A percentile compares a stretch with the other conserved stretches of the same genome.
Conservation (phyloP, 441 rosid genomes). For the Gossypium aridum region DNA sequence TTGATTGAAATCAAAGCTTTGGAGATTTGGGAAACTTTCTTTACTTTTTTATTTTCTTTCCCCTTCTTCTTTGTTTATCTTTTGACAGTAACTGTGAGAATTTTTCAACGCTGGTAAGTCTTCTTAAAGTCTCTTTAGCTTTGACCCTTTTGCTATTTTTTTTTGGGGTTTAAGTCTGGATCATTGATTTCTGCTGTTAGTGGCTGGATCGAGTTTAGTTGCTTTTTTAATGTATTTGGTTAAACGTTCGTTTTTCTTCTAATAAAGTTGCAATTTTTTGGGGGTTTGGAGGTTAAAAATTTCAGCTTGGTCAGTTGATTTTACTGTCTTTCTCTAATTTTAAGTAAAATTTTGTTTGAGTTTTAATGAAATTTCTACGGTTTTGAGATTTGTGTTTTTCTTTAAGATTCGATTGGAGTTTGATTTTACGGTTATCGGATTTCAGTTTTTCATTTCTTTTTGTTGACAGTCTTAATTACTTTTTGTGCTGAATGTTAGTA, state of each 20-base stretch:
- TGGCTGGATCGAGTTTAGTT: slow-evolving; percentile 39
- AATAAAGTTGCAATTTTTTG: slow-evolving; percentile 11
- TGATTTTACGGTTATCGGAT: slow-evolving; percentile 20
- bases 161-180: slow-evolving; percentile 15
- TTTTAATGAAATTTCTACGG: not conserved
- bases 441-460: slow-evolving; percentile 1
- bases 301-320: slow-evolving; percentile 4
- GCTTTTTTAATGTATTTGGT: not conserved
- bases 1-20: slow-evolving; percentile 5
- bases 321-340: not conserved
- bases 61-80: slow-evolving; percentile 1
- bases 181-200: slow-evolving; percentile 28
- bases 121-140: slow-evolving; percentile 7
- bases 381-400: not conserved
- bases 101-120: slow-evolving; percentile 32
- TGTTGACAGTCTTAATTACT: not conserved
- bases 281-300: slow-evolving; percentile 12
- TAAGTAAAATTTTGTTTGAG: not conserved
- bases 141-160: slow-evolving; percentile 8
- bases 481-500: slow-evolving; percentile 4
- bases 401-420: slow-evolving; percentile 20
- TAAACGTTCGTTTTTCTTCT: slow-evolving; percentile 11
- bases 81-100: slow-evolving; percentile 8
- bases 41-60: not conserved
- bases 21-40: slow-evolving; percentile 16